Evolutionary conservation across 2,329 filamentous ascomycete species (phyloP).

Genomic region (Ophiostoma quercus): DNA sequence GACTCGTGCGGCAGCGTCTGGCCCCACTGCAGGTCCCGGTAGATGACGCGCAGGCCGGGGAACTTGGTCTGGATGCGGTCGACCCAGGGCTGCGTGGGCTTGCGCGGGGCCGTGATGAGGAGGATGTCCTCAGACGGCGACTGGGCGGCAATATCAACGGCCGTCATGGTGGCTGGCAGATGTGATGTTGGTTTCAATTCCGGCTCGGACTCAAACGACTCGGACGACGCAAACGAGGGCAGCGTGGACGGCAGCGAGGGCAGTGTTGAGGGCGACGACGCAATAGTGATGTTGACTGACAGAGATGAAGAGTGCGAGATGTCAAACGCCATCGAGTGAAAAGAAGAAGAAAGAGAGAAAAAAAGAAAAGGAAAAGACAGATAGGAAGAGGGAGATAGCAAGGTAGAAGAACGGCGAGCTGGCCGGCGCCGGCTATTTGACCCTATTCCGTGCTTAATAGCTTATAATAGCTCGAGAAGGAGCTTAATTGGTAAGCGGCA

Average conservation of each 20-base stretch:
- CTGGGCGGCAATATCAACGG: conserved; percentile 13
- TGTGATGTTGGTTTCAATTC: neutral
- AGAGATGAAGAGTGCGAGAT: conserved; percentile 18
- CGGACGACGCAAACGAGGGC: neutral
- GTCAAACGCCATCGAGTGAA: conserved; percentile 11
- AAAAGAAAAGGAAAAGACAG: neutral
- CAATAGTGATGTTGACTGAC: conserved; percentile 15
- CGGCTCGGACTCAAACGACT: neutral
- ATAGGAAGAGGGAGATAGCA: conserved; percentile 8
- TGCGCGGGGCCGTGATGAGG: conserved; percentile 38
- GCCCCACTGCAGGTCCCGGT: conserved; percentile 32
- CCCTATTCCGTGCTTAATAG: neutral
- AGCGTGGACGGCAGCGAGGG: neutral
- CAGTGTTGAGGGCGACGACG: conserved; percentile 10
- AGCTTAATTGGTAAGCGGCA: conserved; percentile 6
- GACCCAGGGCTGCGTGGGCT: conserved; percentile 34
- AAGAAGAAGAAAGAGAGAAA: neutral
- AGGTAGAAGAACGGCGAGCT: neutral
- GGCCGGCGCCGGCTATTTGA: neutral
- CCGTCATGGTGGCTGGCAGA: conserved; percentile 17
- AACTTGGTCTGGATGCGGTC: conserved; percentile 38
- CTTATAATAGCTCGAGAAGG: too few species aligned
- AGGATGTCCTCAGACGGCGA: conserved; percentile 42
- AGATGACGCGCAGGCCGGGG: conserved; percentile 42
- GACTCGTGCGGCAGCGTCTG: conserved; percentile 28